Percentiles rank a stretch among this genome's conserved stretches.
Conservation (phyloP, 75 land plant species). For the Cryptomeria japonica region DNA sequence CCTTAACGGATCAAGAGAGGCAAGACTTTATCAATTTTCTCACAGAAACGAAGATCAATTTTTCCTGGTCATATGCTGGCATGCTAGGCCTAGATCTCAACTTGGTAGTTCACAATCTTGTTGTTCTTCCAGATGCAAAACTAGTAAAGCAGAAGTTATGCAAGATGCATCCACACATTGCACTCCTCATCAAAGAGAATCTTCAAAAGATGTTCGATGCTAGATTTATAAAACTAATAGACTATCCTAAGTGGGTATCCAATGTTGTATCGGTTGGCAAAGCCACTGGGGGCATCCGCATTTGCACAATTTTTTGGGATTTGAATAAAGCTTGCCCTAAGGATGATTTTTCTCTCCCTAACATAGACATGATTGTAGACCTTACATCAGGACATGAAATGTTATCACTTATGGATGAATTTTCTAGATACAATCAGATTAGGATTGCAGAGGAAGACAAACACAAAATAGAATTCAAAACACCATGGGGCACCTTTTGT, state of each 20-base stretch:
- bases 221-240: too few species aligned
- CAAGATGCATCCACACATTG: neutral
- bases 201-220: too few species aligned
- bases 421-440: neutral
- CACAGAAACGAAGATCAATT: too few species aligned
- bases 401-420: too few species aligned
- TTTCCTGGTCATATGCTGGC: neutral
- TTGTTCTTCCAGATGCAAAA: neutral
- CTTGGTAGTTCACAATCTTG: neutral
- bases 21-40: too few species aligned
- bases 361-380: neutral
- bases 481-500: too few species aligned
- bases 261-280: neutral
- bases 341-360: neutral
- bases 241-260: neutral
- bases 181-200: neutral
- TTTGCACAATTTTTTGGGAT: neutral
- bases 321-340: neutral
- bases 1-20: too few species aligned
- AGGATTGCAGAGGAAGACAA: neutral
- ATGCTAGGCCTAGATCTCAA: neutral
- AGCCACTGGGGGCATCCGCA: neutral
- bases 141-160: too few species aligned
- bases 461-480: too few species aligned
- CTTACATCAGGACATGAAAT: neutral